phyloP scores from a whole-genome alignment of 441 rosid species.

The Populus hybrid region DNA sequence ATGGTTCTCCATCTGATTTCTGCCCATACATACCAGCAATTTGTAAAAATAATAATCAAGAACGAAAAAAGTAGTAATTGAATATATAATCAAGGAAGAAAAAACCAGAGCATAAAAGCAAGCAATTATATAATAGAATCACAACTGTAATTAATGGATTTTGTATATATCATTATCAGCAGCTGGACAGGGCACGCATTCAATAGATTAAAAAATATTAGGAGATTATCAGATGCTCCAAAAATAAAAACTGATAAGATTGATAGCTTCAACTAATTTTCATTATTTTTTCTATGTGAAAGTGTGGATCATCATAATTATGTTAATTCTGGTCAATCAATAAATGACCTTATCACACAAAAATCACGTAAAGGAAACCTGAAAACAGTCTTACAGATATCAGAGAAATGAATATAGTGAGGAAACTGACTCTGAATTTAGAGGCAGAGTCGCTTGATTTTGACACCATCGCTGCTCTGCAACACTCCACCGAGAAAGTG shows the following conservation, averaged over 20 bases:
- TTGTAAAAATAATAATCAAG: neutral
- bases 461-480: conserved; percentile 49
- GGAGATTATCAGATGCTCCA: neutral
- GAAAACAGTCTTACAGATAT: neutral
- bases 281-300: neutral
- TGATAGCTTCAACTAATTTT: neutral
- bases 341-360: neutral
- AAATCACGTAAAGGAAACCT: neutral
- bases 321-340: neutral
- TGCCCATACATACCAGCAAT: neutral
- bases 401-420: neutral
- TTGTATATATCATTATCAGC: neutral
- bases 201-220: neutral
- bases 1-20: conserved; percentile 33
- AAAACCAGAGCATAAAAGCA: neutral
- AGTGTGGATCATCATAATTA: neutral
- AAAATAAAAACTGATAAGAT: neutral
- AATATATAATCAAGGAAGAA: neutral
- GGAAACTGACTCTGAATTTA: conserved; percentile 42
- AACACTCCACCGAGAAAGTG: conserved; percentile 15
- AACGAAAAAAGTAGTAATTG: neutral
- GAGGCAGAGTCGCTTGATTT: conserved; percentile 47
- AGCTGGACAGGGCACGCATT: conserved; percentile 16
- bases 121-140: neutral
- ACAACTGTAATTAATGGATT: neutral